Conservation (phyloP, 345 rosid genomes). For the Rhodamnia argentea region DNA sequence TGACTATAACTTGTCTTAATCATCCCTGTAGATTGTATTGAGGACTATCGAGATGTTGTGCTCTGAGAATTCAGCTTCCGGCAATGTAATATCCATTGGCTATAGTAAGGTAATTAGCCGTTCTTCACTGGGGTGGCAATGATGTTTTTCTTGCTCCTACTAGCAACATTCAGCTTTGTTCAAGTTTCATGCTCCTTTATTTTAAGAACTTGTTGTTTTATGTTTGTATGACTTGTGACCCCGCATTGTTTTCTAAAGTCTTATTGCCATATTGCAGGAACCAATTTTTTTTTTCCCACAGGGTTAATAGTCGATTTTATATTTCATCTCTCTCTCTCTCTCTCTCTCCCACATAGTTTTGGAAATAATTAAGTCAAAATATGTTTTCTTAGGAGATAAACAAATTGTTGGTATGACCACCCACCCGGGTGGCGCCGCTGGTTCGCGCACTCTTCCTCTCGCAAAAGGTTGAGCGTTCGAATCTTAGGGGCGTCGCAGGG, state of each 20-base stretch:
- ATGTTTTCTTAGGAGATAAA: background rate
- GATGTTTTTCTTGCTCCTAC: background rate
- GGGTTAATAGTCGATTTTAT: background rate
- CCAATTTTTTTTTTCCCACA: background rate
- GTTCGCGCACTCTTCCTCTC: no score
- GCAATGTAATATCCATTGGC: constrained; percentile 40
- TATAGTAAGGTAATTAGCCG: constrained; percentile 40
- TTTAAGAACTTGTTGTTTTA: background rate
- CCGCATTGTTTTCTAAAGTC: background rate
- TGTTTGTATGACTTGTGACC: background rate
- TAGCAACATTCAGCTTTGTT: background rate
- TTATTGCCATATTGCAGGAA: background rate
- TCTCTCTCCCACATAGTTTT: background rate
- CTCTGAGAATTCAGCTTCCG: constrained; percentile 1
- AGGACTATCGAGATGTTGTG: constrained; percentile 33
- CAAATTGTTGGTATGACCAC: background rate
- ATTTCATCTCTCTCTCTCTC: background rate
- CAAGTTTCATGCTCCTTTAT: background rate
- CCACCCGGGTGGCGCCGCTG: no score
- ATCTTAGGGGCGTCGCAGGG: no score
- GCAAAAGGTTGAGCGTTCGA: no score
- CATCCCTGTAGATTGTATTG: constrained; percentile 36
- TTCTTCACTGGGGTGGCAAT: background rate
- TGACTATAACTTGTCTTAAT: background rate
- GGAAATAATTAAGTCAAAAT: background rate